A percentile compares a stretch with the other conserved stretches of the same genome.
Conservation (phyloP, 768 basidiomycete genomes). For the Leccinellum rugosiceps region DNA sequence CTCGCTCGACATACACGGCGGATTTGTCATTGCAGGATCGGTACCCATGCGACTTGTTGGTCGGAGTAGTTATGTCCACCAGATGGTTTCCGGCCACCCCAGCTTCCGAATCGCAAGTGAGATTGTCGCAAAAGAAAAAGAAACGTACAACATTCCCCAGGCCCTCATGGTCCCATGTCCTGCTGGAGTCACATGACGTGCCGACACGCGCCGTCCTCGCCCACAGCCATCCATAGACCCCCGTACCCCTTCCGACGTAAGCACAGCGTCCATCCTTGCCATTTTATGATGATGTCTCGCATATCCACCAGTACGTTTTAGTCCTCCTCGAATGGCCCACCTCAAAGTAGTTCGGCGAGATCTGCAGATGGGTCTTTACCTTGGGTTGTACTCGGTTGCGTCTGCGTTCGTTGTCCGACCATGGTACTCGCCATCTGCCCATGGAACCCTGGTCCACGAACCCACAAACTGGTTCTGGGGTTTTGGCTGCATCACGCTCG, state of each 20-base stretch:
- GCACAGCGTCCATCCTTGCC: constrained; percentile 2
- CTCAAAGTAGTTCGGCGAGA: constrained; percentile 70
- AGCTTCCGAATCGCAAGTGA: constrained; percentile 1
- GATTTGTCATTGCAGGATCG: background rate
- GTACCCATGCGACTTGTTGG: background rate
- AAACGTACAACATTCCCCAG: constrained; percentile 9
- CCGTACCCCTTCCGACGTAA: background rate
- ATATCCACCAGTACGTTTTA: background rate
- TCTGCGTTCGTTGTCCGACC: constrained; percentile 21
- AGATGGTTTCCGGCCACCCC: background rate
- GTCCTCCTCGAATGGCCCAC: background rate
- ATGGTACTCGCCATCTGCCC: constrained; percentile 3
- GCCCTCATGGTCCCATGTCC: background rate
- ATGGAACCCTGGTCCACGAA: background rate
- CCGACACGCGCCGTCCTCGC: background rate
- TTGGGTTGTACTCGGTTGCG: constrained; percentile 21
- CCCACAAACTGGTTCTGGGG: constrained; percentile 9
- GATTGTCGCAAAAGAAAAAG: constrained; percentile 4
- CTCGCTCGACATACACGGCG: no score
- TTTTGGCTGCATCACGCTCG: constrained; percentile 17
- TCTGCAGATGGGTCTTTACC: constrained; percentile 85
- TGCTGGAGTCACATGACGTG: background rate
- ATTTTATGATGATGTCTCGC: background rate
- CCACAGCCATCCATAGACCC: no score
- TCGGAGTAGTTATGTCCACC: no score